Evolutionary conservation across 352 stramenopile species (phyloP).

Genomic region (Phytopythium cucurbitacearum): DNA sequence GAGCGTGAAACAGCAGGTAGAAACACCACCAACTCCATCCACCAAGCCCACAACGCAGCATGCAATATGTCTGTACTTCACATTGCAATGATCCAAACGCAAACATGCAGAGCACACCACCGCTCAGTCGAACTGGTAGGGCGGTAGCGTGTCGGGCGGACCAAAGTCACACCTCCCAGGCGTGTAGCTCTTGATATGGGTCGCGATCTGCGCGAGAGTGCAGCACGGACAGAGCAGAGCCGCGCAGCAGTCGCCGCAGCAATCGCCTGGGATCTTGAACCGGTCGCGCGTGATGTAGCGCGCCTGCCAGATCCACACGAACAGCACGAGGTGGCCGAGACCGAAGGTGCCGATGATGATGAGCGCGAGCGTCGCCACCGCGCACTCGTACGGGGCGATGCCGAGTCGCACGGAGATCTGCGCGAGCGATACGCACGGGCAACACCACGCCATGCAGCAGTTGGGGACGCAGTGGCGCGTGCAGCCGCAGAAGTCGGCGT

Average conservation of each 20-base stretch:
- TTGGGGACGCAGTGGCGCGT: constrained; percentile 13
- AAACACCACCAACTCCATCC: no score
- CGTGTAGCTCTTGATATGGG: constrained; percentile 47
- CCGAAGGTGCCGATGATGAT: constrained; percentile 5
- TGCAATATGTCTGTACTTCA: no score
- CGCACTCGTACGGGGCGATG: constrained; percentile 6
- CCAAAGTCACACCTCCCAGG: constrained; percentile 24
- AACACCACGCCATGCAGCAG: constrained; percentile 14
- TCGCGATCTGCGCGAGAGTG: constrained; percentile 40
- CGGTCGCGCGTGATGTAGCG: constrained; percentile 21
- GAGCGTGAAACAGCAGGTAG: no score
- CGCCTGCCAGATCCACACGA: constrained; percentile 19
- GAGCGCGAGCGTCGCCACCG: background rate
- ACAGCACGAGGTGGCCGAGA: constrained; percentile 3
- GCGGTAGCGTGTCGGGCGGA: constrained; percentile 4
- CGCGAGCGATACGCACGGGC: constrained; percentile 17
- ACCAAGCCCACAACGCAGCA: no score
- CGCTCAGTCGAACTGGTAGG: background rate
- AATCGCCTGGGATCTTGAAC: constrained; percentile 37
- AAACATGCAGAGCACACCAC: no score
- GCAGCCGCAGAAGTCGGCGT: constrained; percentile 14
- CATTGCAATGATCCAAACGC: no score
- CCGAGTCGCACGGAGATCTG: constrained; percentile 14
- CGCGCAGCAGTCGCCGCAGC: constrained; percentile 21
- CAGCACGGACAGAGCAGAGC: constrained; percentile 31